Evolutionary conservation across 306 rosid species (phyloP).

Genomic region (Erythrophleum fordii): DNA sequence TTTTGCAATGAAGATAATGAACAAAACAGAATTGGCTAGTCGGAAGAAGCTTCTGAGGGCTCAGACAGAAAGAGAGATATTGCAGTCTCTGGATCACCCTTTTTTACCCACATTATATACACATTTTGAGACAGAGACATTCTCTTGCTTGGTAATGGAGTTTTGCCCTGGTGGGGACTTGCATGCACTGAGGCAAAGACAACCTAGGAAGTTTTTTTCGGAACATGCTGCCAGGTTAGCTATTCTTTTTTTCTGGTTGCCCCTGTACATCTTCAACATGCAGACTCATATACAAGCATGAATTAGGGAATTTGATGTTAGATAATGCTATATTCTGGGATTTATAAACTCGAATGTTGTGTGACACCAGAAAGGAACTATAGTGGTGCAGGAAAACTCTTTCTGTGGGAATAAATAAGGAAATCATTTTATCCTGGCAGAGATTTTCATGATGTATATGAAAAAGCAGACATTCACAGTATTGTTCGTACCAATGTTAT

Average conservation of each 20-base stretch:
- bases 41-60: conserved; percentile 93
- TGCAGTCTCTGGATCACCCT: conserved; percentile 94
- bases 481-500: not conserved
- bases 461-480: not conserved
- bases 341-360: conserved; percentile 2
- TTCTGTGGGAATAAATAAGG: not conserved
- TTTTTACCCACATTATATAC: conserved; percentile 90
- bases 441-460: conserved; percentile 1
- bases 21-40: conserved; percentile 70
- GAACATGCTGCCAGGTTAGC: conserved; percentile 97
- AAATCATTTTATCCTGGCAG: not conserved
- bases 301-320: conserved; percentile 8
- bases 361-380: conserved; percentile 3
- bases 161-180: conserved; percentile 96
- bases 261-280: conserved; percentile 3
- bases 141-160: conserved; percentile 94
- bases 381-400: not conserved
- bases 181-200: conserved; percentile 89
- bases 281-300: not conserved
- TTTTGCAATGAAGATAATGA: conserved; percentile 97
- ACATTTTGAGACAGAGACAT: conserved; percentile 80
- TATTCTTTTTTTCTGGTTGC: conserved; percentile 31
- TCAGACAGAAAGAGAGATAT: conserved; percentile 95
- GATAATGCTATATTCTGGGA: conserved; percentile 15
- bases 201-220: conserved; percentile 78